Conservation (phyloP, 202 grass and related monocot genomes). For the Panicum hallii region DNA sequence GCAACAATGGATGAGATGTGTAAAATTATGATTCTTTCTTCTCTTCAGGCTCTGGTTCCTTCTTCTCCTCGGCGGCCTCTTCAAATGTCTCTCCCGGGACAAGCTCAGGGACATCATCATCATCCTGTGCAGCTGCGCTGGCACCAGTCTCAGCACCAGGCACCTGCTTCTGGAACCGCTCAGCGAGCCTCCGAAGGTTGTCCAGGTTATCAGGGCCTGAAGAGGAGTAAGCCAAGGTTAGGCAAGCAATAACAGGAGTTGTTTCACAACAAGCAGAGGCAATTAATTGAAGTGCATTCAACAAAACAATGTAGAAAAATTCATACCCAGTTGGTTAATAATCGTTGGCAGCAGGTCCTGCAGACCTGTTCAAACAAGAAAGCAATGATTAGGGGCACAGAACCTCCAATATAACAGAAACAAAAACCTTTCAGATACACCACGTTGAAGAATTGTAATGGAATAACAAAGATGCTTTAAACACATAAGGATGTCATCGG, state of each 20-base stretch:
- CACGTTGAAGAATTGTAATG: conserved; percentile 2
- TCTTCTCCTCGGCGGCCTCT: conserved; percentile 72
- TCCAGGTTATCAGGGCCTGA: conserved; percentile 91
- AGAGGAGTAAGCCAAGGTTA: not conserved
- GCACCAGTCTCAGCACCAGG: conserved; percentile 44
- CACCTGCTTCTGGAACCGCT: conserved; percentile 81
- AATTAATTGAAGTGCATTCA: not conserved
- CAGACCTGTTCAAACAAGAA: conserved; percentile 65
- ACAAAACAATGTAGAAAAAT: not conserved
- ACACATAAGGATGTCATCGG: conserved; percentile 61
- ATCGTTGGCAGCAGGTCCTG: conserved; percentile 82
- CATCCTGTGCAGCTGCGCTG: conserved; percentile 56
- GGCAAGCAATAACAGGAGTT: not conserved
- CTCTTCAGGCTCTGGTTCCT: conserved; percentile 57
- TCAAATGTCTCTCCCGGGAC: conserved; percentile 89
- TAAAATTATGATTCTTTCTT: conserved; percentile 65
- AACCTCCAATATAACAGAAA: too few relatives aligned
- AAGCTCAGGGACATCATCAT: conserved; percentile 86
- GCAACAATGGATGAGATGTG: conserved; percentile 39
- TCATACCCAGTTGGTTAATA: conserved; percentile 85
- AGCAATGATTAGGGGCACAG: not conserved
- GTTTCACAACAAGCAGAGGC: not conserved
- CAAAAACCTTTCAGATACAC: not conserved
- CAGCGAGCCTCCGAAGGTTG: conserved; percentile 79
- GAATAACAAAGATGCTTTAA: not conserved